Percentiles rank a stretch among this genome's conserved stretches.
Conservation (phyloP, 148 eudicot genomes). For the Fagopyrum esculentum region DNA sequence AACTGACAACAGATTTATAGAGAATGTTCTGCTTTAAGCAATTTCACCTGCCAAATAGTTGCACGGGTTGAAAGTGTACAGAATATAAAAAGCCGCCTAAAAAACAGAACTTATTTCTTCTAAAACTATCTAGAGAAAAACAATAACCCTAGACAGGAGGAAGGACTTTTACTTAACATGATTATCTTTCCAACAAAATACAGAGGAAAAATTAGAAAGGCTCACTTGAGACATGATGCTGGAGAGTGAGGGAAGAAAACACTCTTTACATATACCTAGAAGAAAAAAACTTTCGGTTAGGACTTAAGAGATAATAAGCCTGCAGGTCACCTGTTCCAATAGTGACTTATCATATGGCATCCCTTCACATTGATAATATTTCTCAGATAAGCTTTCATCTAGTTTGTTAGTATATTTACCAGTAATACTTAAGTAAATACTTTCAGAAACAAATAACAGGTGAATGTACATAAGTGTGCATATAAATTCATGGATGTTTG, state of each 20-base stretch:
- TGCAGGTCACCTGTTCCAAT: neutral
- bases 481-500: neutral
- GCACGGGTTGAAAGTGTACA: neutral
- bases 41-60: neutral
- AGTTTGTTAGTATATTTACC: neutral
- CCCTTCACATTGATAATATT: neutral
- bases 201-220: neutral
- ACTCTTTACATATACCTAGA: conserved; percentile 79
- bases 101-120: neutral
- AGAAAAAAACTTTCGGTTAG: neutral
- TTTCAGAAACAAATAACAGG: neutral
- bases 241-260: conserved; percentile 83
- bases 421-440: neutral
- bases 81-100: neutral
- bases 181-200: conserved; percentile 5
- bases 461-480: neutral
- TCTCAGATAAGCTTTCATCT: neutral
- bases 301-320: neutral
- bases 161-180: neutral
- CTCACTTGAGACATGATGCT: conserved; percentile 74
- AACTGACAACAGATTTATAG: neutral
- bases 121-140: neutral
- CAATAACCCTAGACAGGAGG: neutral
- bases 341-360: neutral
- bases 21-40: neutral